phyloP scores from a whole-genome alignment of 768 basidiomycete species.

The Mycena filopes region DNA sequence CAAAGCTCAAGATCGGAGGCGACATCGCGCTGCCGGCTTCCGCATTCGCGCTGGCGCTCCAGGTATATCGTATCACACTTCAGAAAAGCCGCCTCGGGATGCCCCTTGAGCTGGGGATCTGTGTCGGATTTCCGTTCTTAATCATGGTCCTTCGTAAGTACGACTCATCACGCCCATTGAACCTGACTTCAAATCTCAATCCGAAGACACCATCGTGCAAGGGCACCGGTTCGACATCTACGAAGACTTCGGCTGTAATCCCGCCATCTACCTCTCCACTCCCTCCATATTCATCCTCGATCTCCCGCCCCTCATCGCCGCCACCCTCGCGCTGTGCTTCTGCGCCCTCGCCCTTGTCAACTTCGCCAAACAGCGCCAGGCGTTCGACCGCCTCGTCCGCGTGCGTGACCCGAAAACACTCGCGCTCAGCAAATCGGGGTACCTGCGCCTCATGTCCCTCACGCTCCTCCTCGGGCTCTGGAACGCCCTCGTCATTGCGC shows the following conservation, averaged over 20 bases:
- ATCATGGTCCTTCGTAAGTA: slow-evolving; percentile 21
- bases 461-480: slow-evolving; percentile 6
- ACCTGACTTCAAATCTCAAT: too few species aligned
- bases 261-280: slow-evolving; percentile 10
- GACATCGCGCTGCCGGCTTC: slow-evolving; percentile 58
- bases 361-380: not conserved
- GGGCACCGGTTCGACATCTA: slow-evolving; percentile 16
- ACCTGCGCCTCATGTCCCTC: slow-evolving; percentile 1
- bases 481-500: not conserved
- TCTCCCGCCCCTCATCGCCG: slow-evolving; percentile 5
- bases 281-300: slow-evolving; percentile 8
- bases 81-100: slow-evolving; percentile 40
- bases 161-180: too few species aligned
- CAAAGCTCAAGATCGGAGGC: slow-evolving; percentile 54
- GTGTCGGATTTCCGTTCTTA: slow-evolving; percentile 1
- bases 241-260: slow-evolving; percentile 14
- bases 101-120: slow-evolving; percentile 32
- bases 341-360: slow-evolving; percentile 1
- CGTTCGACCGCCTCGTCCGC: slow-evolving; percentile 1
- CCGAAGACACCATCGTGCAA: slow-evolving; percentile 10
- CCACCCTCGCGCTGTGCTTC: not conserved
- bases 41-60: slow-evolving; percentile 45
- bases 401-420: too few species aligned
- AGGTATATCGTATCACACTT: slow-evolving; percentile 46
- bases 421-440: too few species aligned